phyloP scores from a whole-genome alignment of 1,284 basidiomycete species.

The Cryptococcus neoformans region DNA sequence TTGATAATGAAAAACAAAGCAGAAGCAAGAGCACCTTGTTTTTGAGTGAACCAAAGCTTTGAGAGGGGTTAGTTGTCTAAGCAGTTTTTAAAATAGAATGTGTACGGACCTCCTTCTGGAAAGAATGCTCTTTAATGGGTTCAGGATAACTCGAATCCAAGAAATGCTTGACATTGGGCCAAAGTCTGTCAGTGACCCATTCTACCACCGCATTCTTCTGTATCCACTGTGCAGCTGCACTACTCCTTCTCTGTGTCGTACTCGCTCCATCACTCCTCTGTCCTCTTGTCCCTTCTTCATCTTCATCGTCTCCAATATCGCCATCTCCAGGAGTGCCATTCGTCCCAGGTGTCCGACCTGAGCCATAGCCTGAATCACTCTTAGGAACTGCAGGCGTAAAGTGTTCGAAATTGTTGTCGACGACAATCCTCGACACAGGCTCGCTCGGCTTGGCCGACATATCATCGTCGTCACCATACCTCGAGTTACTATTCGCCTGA shows the following conservation, averaged over 20 bases:
- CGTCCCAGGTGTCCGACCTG: slow-evolving; percentile 17
- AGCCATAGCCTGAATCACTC: slow-evolving; percentile 33
- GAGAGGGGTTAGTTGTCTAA: neutral
- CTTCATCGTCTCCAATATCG: slow-evolving; percentile 9
- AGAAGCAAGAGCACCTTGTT: slow-evolving; percentile 32
- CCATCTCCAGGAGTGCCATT: slow-evolving; percentile 6
- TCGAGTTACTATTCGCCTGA: slow-evolving; percentile 17
- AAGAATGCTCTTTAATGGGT: slow-evolving; percentile 37
- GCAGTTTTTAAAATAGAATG: neutral
- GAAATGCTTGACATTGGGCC: slow-evolving; percentile 39
- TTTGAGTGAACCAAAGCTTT: slow-evolving; percentile 39
- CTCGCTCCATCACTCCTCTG: slow-evolving; percentile 14
- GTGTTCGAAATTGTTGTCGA: slow-evolving; percentile 42
- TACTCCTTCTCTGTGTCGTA: slow-evolving; percentile 13
- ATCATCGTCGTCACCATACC: slow-evolving; percentile 38
- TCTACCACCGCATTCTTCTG: slow-evolving; percentile 23
- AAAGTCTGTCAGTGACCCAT: slow-evolving; percentile 26
- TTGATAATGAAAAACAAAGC: slow-evolving; percentile 38
- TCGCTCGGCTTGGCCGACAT: slow-evolving; percentile 15
- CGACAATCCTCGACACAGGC: slow-evolving; percentile 35
- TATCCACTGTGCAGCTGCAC: slow-evolving; percentile 18
- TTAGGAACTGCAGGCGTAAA: slow-evolving; percentile 30
- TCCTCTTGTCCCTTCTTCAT: slow-evolving; percentile 6
- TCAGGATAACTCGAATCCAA: slow-evolving; percentile 44
- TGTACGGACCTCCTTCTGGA: slow-evolving; percentile 42